A percentile compares a stretch with the other conserved stretches of the same genome.
phyloP scores from a whole-genome alignment of 306 rosid genomes.

The Cucurbita maxima region DNA sequence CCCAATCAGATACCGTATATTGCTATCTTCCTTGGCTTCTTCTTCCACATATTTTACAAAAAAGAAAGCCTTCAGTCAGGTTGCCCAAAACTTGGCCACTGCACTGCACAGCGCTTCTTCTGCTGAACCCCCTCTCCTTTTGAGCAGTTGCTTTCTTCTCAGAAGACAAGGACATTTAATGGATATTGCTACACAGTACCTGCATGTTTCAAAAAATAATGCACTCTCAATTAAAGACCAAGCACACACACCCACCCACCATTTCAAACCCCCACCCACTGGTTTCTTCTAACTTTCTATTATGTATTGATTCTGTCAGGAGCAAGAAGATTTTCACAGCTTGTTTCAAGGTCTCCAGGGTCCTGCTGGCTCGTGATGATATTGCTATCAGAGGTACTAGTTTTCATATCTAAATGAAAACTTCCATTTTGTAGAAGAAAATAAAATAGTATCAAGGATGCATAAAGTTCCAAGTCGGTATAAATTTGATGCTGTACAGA shows the following conservation, averaged over 20 bases:
- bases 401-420: not conserved
- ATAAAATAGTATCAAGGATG: not conserved
- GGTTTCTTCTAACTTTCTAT: not conserved
- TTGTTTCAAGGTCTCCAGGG: not conserved
- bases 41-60: not conserved
- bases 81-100: not conserved
- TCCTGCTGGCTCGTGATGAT: not conserved
- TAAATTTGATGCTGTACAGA: not conserved
- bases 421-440: not conserved
- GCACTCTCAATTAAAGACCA: not conserved
- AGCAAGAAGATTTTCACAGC: conserved; percentile 1
- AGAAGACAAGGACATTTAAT: not conserved
- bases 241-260: not conserved
- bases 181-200: not conserved
- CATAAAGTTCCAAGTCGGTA: not conserved
- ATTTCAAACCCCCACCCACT: not conserved
- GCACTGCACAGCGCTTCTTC: not conserved
- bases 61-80: not conserved
- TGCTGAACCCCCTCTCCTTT: not conserved
- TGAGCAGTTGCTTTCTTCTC: not conserved
- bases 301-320: not conserved
- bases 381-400: not conserved
- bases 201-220: not conserved
- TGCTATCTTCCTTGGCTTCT: not conserved
- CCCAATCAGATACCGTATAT: not conserved